These are phyloP conservation scores for Solanum ossicruentum DNA, from an alignment of 257 asterid species.

Conservation along the genomic window DNA sequence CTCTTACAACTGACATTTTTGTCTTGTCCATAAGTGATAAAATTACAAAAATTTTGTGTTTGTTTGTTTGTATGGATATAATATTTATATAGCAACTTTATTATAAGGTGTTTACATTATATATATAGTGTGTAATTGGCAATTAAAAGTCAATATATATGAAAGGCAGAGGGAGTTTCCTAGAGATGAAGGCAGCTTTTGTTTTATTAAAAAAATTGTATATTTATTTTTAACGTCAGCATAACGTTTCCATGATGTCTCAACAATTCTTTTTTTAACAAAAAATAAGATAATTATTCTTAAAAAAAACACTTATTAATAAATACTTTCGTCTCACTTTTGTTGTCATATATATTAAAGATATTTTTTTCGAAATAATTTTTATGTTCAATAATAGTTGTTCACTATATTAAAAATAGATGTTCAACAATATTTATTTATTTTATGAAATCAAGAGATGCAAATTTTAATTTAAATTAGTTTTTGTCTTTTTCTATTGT, in stretches of 20 bases:
- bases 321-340: too few relatives aligned
- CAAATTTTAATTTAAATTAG: too few relatives aligned
- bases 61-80: not conserved
- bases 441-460: too few relatives aligned
- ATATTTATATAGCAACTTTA: not conserved
- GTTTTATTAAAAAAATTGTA: not conserved
- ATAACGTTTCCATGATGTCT: constrained; percentile 14
- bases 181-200: not conserved
- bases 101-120: not conserved
- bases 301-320: too few relatives aligned
- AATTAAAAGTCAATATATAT: not conserved
- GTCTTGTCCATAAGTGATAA: not conserved
- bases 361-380: too few relatives aligned
- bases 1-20: constrained; percentile 12
- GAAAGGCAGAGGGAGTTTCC: constrained; percentile 1
- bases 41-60: not conserved
- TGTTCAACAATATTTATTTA: too few relatives aligned
- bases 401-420: too few relatives aligned
- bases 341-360: too few relatives aligned
- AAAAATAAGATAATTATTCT: too few relatives aligned
- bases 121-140: not conserved
- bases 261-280: not conserved
- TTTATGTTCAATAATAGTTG: too few relatives aligned
- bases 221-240: not conserved
- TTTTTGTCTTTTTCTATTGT: too few relatives aligned